Percentiles rank a stretch among this genome's conserved stretches.
Evolutionary conservation across 495 filamentous ascomycete genomes (phyloP).

Genomic region (Neurospora hispaniola): DNA sequence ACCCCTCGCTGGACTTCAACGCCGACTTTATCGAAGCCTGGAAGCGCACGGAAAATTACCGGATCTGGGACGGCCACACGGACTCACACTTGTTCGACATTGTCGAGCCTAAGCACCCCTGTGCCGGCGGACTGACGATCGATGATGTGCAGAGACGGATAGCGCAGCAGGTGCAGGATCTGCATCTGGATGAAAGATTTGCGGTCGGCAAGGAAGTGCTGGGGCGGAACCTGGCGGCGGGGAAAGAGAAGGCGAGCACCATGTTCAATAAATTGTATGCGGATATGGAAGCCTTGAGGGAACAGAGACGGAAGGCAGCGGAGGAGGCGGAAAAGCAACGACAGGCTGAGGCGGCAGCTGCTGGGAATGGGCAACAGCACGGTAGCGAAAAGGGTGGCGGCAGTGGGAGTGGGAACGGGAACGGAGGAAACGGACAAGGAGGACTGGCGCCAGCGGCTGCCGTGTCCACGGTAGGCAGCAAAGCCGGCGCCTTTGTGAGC

Average conservation of each 20-base stretch:
- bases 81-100: conserved; percentile 90
- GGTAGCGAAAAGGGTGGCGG: not conserved
- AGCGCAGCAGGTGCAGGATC: conserved; percentile 75
- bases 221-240: conserved; percentile 68
- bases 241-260: conserved; percentile 70
- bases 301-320: conserved; percentile 62
- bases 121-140: conserved; percentile 85
- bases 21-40: conserved; percentile 68
- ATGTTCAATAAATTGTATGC: conserved; percentile 81
- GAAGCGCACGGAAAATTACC: conserved; percentile 79
- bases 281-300: conserved; percentile 77
- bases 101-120: conserved; percentile 85
- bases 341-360: conserved; percentile 15
- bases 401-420: conserved; percentile 16
- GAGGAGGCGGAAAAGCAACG: conserved; percentile 42
- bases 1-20: conserved; percentile 74
- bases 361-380: conserved; percentile 12
- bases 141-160: conserved; percentile 90
- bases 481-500: conserved; percentile 78
- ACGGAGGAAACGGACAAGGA: conserved; percentile 40
- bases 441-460: conserved; percentile 53
- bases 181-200: conserved; percentile 79
- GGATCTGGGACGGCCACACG: conserved; percentile 59
- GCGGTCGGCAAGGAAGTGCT: conserved; percentile 67
- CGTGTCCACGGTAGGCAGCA: conserved; percentile 54